Evolutionary conservation across 352 stramenopile genomes (phyloP), one percentile per base, ranked within the genome.

Genomic region (Pythium aquatile): DNA sequence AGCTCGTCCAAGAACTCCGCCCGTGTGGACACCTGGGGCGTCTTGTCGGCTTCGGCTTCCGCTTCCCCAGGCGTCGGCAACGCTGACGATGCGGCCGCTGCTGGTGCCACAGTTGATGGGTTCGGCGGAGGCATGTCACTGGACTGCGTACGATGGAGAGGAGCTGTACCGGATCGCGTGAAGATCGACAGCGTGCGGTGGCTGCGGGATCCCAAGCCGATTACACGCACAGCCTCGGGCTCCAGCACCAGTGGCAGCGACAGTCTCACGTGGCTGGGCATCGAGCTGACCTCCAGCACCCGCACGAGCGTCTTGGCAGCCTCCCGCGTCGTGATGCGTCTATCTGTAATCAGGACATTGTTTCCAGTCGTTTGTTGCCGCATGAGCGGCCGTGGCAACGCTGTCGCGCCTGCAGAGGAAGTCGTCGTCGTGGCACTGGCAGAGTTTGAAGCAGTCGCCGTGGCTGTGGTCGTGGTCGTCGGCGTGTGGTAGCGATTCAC

Each of bases 301-400:
- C 48, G 55, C 20, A 60, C n/a, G 9, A 69, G 55, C 7, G 48
- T 44, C 55, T 63, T 58, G 17, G 62, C 62, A 1, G 33, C 62
- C 37, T 63, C 55, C 5, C 62, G 55, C 7, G 47, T 32, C 4
- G 58, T 40, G 14, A 57, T 52, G 32, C 37, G 17, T 32, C 49
- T 4, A 3, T 55, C 57, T 10, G 17, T 2, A 1, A 11, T 44
- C 9, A 26, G 16, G 20, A 20, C 7, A 30, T 48, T 30, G 7
- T 5, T 54, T 13, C 20, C 26, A 5, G 3, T 32, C 13, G 55
- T 53, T 17, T 14, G 6, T 28, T 61, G 55, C 20, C 29, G 37
- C n/a, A 29, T 20, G 5, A 51, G 20, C 11, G 55, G 55, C 13
- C 44, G 44, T 16, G 44, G n/a, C 20, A 16, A 17, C 9, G 29